Evolutionary conservation across 2,329 filamentous ascomycete genomes (phyloP).

Genomic region (Blastomyces silverae): DNA sequence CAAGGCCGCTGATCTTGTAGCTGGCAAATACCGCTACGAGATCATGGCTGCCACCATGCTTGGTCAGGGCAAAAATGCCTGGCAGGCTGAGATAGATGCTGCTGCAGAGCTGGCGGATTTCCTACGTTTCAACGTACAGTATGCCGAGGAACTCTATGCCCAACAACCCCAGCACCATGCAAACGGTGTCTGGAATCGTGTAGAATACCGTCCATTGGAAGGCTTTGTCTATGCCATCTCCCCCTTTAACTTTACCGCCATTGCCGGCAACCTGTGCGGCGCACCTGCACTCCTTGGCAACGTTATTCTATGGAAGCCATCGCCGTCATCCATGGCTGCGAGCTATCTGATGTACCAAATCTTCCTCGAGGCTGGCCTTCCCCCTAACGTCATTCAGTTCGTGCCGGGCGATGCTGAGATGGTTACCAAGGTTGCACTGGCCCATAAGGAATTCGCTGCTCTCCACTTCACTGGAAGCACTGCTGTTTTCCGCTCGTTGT

Average conservation of each 20-base stretch:
- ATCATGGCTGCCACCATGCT: constrained; percentile 94
- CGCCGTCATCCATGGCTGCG: constrained; percentile 75
- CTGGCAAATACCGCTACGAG: constrained; percentile 89
- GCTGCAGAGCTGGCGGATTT: constrained; percentile 91
- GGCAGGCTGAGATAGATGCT: constrained; percentile 97
- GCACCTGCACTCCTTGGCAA: constrained; percentile 85
- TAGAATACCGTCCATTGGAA: constrained; percentile 85
- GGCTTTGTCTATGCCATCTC: constrained; percentile 94
- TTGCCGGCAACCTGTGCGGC: constrained; percentile 75
- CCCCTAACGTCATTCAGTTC: constrained; percentile 84
- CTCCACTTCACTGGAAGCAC: constrained; percentile 94
- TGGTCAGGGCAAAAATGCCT: constrained; percentile 95
- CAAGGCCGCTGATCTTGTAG: constrained; percentile 85
- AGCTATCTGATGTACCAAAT: constrained; percentile 89
- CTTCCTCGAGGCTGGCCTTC: constrained; percentile 80
- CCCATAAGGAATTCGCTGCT: constrained; percentile 74
- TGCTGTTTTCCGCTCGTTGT: constrained; percentile 79
- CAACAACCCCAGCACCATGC: constrained; percentile 80
- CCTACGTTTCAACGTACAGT: constrained; percentile 76
- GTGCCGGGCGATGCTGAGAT: constrained; percentile 79
- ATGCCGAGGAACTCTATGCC: constrained; percentile 81
- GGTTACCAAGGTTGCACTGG: constrained; percentile 69
- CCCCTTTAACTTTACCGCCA: constrained; percentile 96
- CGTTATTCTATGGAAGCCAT: constrained; percentile 95
- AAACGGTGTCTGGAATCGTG: constrained; percentile 79